These are phyloP conservation scores for Silene noctiflora DNA, from an alignment of 179 eudicot genomes.

Conservation along the genomic window DNA sequence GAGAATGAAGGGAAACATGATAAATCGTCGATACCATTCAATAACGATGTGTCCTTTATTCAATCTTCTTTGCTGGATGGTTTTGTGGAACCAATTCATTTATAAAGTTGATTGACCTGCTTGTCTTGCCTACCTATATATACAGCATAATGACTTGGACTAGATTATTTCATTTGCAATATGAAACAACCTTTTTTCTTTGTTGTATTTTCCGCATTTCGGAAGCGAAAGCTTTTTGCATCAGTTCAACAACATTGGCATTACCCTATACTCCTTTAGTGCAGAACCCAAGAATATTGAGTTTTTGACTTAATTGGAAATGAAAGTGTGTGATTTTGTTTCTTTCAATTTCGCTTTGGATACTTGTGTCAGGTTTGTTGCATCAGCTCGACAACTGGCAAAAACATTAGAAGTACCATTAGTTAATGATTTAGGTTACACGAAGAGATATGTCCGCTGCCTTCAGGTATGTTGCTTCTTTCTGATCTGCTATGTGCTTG, in stretches of 20 bases:
- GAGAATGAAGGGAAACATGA: not conserved
- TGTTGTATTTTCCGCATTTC: not conserved
- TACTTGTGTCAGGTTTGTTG: constrained; percentile 64
- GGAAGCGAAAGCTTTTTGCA: not conserved
- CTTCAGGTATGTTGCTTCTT: constrained; percentile 59
- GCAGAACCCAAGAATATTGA: not conserved
- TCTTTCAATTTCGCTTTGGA: not conserved
- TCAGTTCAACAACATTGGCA: no score
- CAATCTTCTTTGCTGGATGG: not conserved
- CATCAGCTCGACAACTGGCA: constrained; percentile 88
- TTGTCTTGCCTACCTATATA: not conserved
- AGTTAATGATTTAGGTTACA: constrained; percentile 91
- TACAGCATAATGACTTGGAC: not conserved
- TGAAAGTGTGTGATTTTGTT: constrained; percentile 9
- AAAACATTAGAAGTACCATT: constrained; percentile 93
- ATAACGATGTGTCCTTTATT: not conserved
- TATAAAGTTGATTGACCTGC: not conserved
- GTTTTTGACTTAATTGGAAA: not conserved
- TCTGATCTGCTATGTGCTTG: not conserved
- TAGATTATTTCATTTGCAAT: not conserved
- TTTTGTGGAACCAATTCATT: not conserved
- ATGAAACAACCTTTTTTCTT: not conserved
- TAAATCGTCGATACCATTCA: not conserved
- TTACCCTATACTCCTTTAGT: no score
- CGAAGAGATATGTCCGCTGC: constrained; percentile 96